Base-by-base conservation (phyloP, 2,329 filamentous ascomycete species). In the Phyllosticta capitalensis region DNA sequence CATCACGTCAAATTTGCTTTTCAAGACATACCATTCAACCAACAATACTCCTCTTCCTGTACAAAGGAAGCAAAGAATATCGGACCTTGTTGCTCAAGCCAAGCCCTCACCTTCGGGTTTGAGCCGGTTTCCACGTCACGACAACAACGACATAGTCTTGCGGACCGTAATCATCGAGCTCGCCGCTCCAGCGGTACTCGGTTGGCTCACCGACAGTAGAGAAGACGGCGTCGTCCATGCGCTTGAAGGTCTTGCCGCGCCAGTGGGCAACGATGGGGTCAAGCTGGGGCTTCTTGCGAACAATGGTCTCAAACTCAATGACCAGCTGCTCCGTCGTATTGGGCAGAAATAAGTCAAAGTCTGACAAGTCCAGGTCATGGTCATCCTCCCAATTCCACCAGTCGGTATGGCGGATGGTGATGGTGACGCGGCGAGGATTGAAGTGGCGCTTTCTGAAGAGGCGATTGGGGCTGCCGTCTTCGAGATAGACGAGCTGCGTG, bases 321-420 rank as follows among this genome's bases (percentile, higher is more conserved):
- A 61, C 56, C 20, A 66, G 24, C 19, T 59, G 57, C 14, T 58
- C 48, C 9, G 64, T 58, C 1, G 53, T 61, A 6, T 26, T 20
- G 1, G 65, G 64, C 5, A 64, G 57, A n/a, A 21, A 21, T n/a
- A 61, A 56, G 26, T 26, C 33, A 10, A 92, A 89, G 78, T 99
- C 94, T 62, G 94, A 89, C 77, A 95, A 96, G 70, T 94, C 87
- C 74, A 92, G 85, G 62, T 94, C 94, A 85, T 97, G 97, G 80
- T 99, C 94, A 73, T 99, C 94, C 78, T 94, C 95, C 92, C 94
- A 97, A 72, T 94, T 67, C 75, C 76, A 79, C 70, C 77, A 80
- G 61, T 81, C 79, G 2, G 77, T 72, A 60, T 81, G 79, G 0
- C 78, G 74, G 7, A 81, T 72, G 0, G 78, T 81, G 10, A 81